Conservation (phyloP, 352 stramenopile genomes). For the Phytopythium montanum region DNA sequence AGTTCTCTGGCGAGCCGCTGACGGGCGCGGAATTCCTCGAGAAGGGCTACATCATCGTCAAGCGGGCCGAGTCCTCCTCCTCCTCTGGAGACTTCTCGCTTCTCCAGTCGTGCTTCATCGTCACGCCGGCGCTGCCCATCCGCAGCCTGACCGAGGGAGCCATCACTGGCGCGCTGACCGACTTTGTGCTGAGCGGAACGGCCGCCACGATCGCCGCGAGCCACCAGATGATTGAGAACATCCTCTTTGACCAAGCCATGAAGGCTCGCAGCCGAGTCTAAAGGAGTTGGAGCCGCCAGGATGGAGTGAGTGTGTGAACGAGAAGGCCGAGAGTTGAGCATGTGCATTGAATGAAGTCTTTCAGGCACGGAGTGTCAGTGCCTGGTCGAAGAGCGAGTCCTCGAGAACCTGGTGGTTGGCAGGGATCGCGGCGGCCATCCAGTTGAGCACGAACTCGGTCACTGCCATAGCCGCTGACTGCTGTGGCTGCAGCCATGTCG, state of each 20-base stretch:
- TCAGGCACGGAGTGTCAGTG: too few species aligned
- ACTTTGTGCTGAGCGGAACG: slow-evolving; percentile 35
- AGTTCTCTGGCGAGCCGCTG: slow-evolving; percentile 43
- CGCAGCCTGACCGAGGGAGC: slow-evolving; percentile 21
- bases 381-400: too few species aligned
- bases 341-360: too few species aligned
- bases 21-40: slow-evolving; percentile 43
- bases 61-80: slow-evolving; percentile 18
- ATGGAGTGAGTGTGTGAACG: too few species aligned
- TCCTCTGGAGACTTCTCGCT: slow-evolving; percentile 30
- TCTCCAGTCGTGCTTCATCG: slow-evolving; percentile 54
- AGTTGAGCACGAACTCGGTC: slow-evolving; percentile 6
- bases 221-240: slow-evolving; percentile 51
- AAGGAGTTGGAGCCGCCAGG: neutral
- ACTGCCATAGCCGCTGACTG: slow-evolving; percentile 2
- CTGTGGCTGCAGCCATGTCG: neutral
- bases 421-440: slow-evolving; percentile 1
- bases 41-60: slow-evolving; percentile 52
- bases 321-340: too few species aligned
- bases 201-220: slow-evolving; percentile 33
- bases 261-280: slow-evolving; percentile 19
- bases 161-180: slow-evolving; percentile 24
- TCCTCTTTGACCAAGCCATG: slow-evolving; percentile 37
- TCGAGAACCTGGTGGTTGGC: slow-evolving; percentile 3
- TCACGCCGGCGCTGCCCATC: slow-evolving; percentile 39